A percentile compares a stretch with the other conserved stretches of the same genome.
These are phyloP conservation scores for Geoglossum cookeanum DNA, from an alignment of 2,329 filamentous ascomycete genomes.

Conservation along the genomic window DNA sequence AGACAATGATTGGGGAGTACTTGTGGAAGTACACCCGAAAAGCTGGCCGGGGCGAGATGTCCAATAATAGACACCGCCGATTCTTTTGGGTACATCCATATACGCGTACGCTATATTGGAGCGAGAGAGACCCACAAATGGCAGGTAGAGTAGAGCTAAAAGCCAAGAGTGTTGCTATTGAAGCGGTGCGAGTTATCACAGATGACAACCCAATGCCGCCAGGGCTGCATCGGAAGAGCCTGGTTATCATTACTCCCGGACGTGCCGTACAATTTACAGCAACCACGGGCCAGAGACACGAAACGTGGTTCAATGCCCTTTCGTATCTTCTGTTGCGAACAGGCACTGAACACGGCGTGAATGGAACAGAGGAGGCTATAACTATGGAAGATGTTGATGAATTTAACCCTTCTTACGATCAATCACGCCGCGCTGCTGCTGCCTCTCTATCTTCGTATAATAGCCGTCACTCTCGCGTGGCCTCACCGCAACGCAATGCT, in stretches of 20 bases:
- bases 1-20: constrained; percentile 98
- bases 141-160: constrained; percentile 60
- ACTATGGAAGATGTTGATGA: constrained; percentile 47
- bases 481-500: constrained; percentile 41
- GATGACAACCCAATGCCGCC: constrained; percentile 94
- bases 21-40: constrained; percentile 98
- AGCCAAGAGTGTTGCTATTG: constrained; percentile 82
- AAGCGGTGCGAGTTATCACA: constrained; percentile 75
- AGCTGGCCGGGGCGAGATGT: constrained; percentile 73
- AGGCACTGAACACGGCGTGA: constrained; percentile 37
- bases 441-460: constrained; percentile 64
- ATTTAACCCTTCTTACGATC: constrained; percentile 50
- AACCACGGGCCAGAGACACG: constrained; percentile 79
- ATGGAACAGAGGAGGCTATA: constrained; percentile 31
- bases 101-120: constrained; percentile 93
- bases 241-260: constrained; percentile 77
- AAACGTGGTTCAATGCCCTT: constrained; percentile 96
- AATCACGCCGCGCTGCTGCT: constrained; percentile 28
- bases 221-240: constrained; percentile 81
- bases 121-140: constrained; percentile 65
- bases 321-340: constrained; percentile 79
- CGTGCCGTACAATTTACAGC: constrained; percentile 87
- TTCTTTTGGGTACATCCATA: constrained; percentile 99
- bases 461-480: constrained; percentile 49
- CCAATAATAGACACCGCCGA: constrained; percentile 71